Conservation (phyloP, 2,329 filamentous ascomycete species). For the Colletotrichum eleusines region DNA sequence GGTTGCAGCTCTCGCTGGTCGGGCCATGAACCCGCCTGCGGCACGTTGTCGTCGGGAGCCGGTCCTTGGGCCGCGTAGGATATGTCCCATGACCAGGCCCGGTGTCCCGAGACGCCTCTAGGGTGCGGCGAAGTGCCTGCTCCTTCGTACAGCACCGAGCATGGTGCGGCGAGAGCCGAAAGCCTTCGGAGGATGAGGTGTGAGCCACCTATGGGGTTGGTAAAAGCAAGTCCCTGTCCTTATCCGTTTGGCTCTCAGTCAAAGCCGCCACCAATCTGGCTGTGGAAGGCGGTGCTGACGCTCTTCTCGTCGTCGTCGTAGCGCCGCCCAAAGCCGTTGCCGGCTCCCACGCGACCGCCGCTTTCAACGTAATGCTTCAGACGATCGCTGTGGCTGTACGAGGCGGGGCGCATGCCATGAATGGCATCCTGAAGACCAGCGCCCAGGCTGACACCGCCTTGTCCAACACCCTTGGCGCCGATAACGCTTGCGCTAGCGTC, state of each 20-base stretch:
- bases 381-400: constrained; percentile 85
- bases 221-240: constrained; percentile 37
- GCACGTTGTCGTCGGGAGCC: constrained; percentile 34
- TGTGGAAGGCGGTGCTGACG: constrained; percentile 95
- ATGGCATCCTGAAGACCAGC: constrained; percentile 81
- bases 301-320: constrained; percentile 96
- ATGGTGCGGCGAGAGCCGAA: constrained; percentile 40
- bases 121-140: constrained; percentile 31
- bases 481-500: constrained; percentile 85
- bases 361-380: constrained; percentile 95
- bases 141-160: constrained; percentile 38
- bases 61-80: constrained; percentile 2
- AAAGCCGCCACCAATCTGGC: constrained; percentile 81
- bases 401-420: constrained; percentile 72
- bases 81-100: constrained; percentile 5
- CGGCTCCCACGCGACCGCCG: constrained; percentile 75
- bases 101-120: constrained; percentile 25
- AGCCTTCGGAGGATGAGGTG: constrained; percentile 39
- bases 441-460: constrained; percentile 88
- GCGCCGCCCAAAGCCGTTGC: constrained; percentile 70
- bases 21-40: constrained; percentile 41
- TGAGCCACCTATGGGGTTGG: constrained; percentile 30
- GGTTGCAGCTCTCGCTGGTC: constrained; percentile 40
- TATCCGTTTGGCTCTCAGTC: constrained; percentile 56
- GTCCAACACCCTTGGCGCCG: constrained; percentile 78